Evolutionary conservation across 2,329 filamentous ascomycete genomes (phyloP).

Genomic region (Blastomyces gilchristii): DNA sequence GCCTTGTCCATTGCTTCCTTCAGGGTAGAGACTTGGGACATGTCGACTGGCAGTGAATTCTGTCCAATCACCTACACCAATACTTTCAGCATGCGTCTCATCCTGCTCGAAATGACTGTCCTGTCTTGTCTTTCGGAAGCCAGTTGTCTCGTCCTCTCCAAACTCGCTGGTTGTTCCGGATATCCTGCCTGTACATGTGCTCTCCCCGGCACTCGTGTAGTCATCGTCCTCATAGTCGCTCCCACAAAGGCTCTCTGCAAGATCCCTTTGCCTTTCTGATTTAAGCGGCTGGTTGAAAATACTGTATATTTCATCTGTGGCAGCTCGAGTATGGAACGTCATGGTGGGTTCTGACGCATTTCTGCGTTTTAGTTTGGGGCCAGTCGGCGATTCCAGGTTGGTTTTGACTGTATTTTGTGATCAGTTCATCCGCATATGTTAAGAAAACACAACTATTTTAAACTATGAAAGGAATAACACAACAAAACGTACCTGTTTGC

Average conservation of each 20-base stretch:
- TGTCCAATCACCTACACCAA: slow-evolving; percentile 65
- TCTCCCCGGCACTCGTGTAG: slow-evolving; percentile 79
- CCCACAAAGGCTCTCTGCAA: slow-evolving; percentile 55
- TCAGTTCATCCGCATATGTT: slow-evolving; percentile 9
- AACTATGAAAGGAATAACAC: background rate
- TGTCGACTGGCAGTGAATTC: slow-evolving; percentile 71
- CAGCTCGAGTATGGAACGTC: slow-evolving; percentile 90
- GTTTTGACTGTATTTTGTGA: slow-evolving; percentile 60
- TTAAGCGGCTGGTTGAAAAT: slow-evolving; percentile 84
- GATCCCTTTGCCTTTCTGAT: slow-evolving; percentile 37
- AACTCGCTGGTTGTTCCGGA: slow-evolving; percentile 55
- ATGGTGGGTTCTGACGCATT: slow-evolving; percentile 79
- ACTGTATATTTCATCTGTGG: slow-evolving; percentile 94
- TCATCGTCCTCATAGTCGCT: slow-evolving; percentile 58
- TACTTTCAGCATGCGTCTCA: slow-evolving; percentile 44
- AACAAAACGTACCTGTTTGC: slow-evolving; percentile 62
- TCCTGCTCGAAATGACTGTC: slow-evolving; percentile 25
- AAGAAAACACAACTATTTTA: background rate
- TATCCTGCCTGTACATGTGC: slow-evolving; percentile 65
- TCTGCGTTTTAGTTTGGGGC: slow-evolving; percentile 74
- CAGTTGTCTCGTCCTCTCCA: slow-evolving; percentile 47
- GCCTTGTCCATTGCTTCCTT: slow-evolving; percentile 16
- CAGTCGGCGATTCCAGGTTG: slow-evolving; percentile 79
- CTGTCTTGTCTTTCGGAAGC: slow-evolving; percentile 33
- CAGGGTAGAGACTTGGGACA: slow-evolving; percentile 42